A percentile compares a stretch with the other conserved stretches of the same genome.
phyloP scores from a whole-genome alignment of 148 eudicot genomes.

The Suaeda aralocaspica region DNA sequence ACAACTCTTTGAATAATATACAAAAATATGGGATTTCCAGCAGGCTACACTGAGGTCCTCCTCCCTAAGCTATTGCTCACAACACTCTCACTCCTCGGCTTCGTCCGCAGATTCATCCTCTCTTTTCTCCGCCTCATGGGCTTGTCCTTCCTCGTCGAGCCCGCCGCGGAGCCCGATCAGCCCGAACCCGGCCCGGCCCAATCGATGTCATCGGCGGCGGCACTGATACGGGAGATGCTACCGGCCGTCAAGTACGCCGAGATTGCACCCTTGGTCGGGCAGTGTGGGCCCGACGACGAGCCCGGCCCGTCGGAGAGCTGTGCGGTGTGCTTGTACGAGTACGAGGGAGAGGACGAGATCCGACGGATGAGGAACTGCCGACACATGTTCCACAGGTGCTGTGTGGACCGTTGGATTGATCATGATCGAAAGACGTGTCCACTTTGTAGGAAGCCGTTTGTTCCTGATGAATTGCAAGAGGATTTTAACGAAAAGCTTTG shows the following conservation, averaged over 20 bases:
- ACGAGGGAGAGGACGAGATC: conserved; percentile 46
- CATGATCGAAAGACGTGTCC: conserved; percentile 59
- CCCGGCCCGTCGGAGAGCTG: conserved; percentile 47
- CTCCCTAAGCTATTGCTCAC: conserved; percentile 39
- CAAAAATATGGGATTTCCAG: conserved; percentile 44
- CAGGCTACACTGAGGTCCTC: conserved; percentile 52
- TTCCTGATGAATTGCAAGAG: conserved; percentile 55
- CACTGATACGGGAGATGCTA: conserved; percentile 58
- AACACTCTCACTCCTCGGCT: conserved; percentile 29
- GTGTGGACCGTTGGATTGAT: conserved; percentile 78
- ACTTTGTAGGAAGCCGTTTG: conserved; percentile 43
- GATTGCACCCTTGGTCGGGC: conserved; percentile 1
- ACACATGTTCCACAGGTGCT: conserved; percentile 48
- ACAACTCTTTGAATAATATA: not conserved
- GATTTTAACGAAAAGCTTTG: conserved; percentile 62
- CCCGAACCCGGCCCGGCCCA: conserved; percentile 19
- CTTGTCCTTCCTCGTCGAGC: conserved; percentile 33
- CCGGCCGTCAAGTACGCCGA: conserved; percentile 54
- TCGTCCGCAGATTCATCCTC: conserved; percentile 33
- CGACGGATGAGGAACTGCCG: conserved; percentile 46
- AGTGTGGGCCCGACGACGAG: conserved; percentile 10
- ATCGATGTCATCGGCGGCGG: conserved; percentile 37
- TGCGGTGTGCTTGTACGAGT: conserved; percentile 51
- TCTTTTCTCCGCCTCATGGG: conserved; percentile 31
- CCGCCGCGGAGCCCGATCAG: conserved; percentile 16